These are phyloP conservation scores for Pyrus bretschneideri DNA, from an alignment of 306 rosid species.

Conservation along the genomic window DNA sequence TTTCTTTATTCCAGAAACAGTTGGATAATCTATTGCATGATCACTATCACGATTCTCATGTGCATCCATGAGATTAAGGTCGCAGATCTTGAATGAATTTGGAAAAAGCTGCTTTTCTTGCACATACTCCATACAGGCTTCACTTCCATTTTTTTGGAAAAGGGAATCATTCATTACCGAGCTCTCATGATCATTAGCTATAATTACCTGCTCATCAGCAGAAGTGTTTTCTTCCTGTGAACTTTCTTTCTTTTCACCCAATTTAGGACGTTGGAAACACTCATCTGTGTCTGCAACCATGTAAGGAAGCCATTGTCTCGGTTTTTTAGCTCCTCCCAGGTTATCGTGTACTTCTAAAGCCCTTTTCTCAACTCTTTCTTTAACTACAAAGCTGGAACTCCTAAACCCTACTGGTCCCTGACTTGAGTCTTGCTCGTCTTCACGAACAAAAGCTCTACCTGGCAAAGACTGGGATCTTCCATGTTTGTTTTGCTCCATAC, in stretches of 20 bases:
- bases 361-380: constrained; percentile 68
- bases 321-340: constrained; percentile 49
- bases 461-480: constrained; percentile 39
- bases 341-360: constrained; percentile 39
- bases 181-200: constrained; percentile 40
- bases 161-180: constrained; percentile 31
- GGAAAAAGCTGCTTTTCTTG: constrained; percentile 64
- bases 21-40: constrained; percentile 38
- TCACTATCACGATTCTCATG: constrained; percentile 61
- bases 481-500: constrained; percentile 31
- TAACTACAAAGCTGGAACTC: constrained; percentile 32
- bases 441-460: constrained; percentile 29
- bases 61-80: constrained; percentile 84
- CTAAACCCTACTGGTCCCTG: constrained; percentile 32
- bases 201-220: constrained; percentile 24
- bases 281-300: constrained; percentile 39
- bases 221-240: constrained; percentile 34
- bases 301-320: constrained; percentile 57
- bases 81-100: constrained; percentile 82
- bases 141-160: constrained; percentile 39
- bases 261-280: constrained; percentile 40
- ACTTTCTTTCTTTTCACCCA: constrained; percentile 39
- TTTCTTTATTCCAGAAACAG: constrained; percentile 52
- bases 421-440: constrained; percentile 33
- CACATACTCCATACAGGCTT: constrained; percentile 41